Conservation (phyloP, 495 filamentous ascomycete genomes). For the Penicillium simplicissimum region DNA sequence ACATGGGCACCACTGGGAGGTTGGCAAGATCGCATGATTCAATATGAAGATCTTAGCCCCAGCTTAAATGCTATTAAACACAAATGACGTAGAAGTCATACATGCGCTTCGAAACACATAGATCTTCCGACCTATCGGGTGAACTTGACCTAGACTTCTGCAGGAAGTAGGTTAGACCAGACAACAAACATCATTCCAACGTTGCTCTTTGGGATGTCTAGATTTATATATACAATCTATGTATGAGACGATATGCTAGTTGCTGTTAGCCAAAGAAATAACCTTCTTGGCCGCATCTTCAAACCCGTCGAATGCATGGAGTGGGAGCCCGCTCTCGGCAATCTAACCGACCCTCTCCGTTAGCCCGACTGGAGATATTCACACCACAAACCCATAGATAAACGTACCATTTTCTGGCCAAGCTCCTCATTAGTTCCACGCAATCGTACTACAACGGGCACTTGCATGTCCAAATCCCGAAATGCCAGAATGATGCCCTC, state of each 20-base stretch:
- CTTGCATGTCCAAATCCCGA: conserved; percentile 62
- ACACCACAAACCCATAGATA: neutral
- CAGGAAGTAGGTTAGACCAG: neutral
- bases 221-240: conserved; percentile 1
- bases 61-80: too few relatives aligned
- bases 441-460: conserved; percentile 83
- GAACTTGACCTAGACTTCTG: neutral
- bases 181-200: neutral
- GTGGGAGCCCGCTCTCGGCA: conserved; percentile 66
- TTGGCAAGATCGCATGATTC: neutral
- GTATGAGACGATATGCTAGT: neutral
- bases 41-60: too few relatives aligned
- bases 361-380: conserved; percentile 1
- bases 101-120: too few relatives aligned
- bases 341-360: conserved; percentile 45
- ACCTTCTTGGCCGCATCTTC: conserved; percentile 76
- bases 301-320: conserved; percentile 81
- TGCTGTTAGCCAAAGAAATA: conserved; percentile 57
- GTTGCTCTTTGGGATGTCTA: neutral
- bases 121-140: too few relatives aligned
- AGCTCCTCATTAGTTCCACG: conserved; percentile 79
- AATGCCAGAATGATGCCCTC: conserved; percentile 79
- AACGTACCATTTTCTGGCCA: conserved; percentile 68
- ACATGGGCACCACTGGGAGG: too few relatives aligned
- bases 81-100: too few relatives aligned